Conservation (phyloP, 2,329 filamentous ascomycete genomes). For the Rhinocladiella similis region DNA sequence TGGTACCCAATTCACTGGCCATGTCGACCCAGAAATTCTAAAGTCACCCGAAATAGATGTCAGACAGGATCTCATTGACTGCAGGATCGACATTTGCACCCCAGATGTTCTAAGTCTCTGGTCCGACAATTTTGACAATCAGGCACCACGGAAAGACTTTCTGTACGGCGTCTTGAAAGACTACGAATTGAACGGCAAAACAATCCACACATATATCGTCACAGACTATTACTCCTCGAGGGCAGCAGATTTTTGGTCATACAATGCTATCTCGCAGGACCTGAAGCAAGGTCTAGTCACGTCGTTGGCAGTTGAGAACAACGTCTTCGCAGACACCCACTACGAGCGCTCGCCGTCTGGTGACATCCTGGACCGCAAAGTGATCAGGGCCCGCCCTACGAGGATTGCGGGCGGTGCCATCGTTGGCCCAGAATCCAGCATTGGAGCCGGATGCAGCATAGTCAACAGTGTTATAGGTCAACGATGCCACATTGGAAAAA, state of each 20-base stretch:
- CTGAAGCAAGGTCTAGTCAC: slow-evolving; percentile 25
- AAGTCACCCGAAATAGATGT: slow-evolving; percentile 77
- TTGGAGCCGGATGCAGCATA: slow-evolving; percentile 72
- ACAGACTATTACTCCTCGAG: slow-evolving; percentile 82
- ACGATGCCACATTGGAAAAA: slow-evolving; percentile 81
- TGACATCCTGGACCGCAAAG: slow-evolving; percentile 45
- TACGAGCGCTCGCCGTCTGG: slow-evolving; percentile 70
- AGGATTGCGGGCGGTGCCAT: slow-evolving; percentile 68
- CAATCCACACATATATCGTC: slow-evolving; percentile 88
- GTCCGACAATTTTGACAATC: slow-evolving; percentile 98
- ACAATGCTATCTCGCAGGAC: slow-evolving; percentile 84
- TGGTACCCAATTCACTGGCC: slow-evolving; percentile 42
- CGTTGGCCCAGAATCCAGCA: slow-evolving; percentile 71
- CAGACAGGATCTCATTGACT: slow-evolving; percentile 85
- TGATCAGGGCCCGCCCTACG: slow-evolving; percentile 71
- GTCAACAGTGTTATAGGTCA: slow-evolving; percentile 78
- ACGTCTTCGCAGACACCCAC: slow-evolving; percentile 76
- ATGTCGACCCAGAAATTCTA: slow-evolving; percentile 77
- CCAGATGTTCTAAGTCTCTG: slow-evolving; percentile 92
- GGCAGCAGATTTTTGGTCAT: slow-evolving; percentile 81
- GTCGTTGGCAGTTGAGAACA: slow-evolving; percentile 40
- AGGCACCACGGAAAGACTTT: slow-evolving; percentile 83
- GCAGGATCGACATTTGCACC: slow-evolving; percentile 95
- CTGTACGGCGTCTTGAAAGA: slow-evolving; percentile 92
- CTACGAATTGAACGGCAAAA: slow-evolving; percentile 94